Evolutionary conservation across 2,329 filamentous ascomycete species (phyloP), one percentile per base, ranked within the genome.

Genomic region (Conoideocrella luteorostrata): DNA sequence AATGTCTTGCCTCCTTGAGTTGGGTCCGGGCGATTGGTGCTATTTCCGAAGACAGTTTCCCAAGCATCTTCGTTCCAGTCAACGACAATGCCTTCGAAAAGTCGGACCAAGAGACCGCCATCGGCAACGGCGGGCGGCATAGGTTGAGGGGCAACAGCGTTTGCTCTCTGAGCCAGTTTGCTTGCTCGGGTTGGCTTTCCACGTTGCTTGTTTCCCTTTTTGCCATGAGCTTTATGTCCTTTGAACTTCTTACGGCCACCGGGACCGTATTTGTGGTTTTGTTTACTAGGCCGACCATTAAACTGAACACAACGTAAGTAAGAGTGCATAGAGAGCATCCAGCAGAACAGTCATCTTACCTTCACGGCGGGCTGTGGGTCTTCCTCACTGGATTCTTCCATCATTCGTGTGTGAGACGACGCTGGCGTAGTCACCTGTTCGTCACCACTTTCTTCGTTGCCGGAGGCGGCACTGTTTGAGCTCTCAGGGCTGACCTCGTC

Each of bases 31-130:
- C 52, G 44, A 29, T 24, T 53, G 50, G 44, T 55, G 50, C 51
- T 62, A n/a, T 63, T 63, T 34, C 69, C 69, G 57, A 95, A 97
- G 18, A 95, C 70, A 13, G 70, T 70, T 15, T 91, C 80, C 59
- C 79, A 85, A 5, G 81, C 82, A 7, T 83, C 72, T 7, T 80
- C 69, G 34, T 72, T 78, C 90, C 91, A 98, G 54, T 97, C 90
- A 10, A 96, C 77, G 5, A 97, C 72, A 38, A 98, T 80, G 20
- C 80, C 87, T 63, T 98, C 93, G 40, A 86, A 84, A 21, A 91
- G 76, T 28, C 86, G 80, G 51, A 97, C 76, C 32, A 95, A 68
- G 0, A 84, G 80, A 4, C 78, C 78, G 13, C 76, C 72, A 50
- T 69, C 66, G 9, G 64, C 61, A 22, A 66, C 57, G 21, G 64